Conservation (phyloP, 176 grass and related monocot genomes). For the Hordeum marinum region DNA sequence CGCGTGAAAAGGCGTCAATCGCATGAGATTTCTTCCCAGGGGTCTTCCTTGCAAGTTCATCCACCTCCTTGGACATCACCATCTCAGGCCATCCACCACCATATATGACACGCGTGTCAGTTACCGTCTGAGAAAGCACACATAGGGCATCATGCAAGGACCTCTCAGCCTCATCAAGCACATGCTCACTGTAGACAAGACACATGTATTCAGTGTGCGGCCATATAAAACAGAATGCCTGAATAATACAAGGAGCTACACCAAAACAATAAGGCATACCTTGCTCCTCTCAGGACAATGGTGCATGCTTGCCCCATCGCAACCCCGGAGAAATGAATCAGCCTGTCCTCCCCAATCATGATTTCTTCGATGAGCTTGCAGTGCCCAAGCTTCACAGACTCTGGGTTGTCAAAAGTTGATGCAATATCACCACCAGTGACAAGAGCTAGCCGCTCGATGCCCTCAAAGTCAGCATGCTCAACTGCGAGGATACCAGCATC, state of each 20-base stretch:
- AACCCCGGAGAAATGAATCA: conserved; percentile 90
- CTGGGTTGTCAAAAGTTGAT: conserved; percentile 95
- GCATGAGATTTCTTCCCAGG: conserved; percentile 94
- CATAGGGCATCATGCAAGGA: conserved; percentile 94
- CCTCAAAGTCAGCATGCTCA: conserved; percentile 98
- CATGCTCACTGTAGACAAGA: conserved; percentile 66
- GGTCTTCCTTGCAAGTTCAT: conserved; percentile 81
- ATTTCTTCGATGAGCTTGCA: conserved; percentile 98
- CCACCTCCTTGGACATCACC: conserved; percentile 91
- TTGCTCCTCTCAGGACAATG: conserved; percentile 90
- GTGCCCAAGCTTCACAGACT: conserved; percentile 90
- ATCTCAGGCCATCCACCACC: conserved; percentile 99
- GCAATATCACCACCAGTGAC: conserved; percentile 97
- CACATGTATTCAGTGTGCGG: neutral
- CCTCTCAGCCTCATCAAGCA: conserved; percentile 94
- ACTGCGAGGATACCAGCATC: conserved; percentile 90
- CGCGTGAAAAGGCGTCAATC: conserved; percentile 78
- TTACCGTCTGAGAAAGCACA: conserved; percentile 89
- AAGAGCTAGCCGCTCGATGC: conserved; percentile 84
- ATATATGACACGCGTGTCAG: conserved; percentile 71
- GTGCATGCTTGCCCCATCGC: conserved; percentile 94
- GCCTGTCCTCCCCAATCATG: conserved; percentile 95
- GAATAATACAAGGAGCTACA: neutral
- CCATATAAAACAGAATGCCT: neutral
- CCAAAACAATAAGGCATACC: conserved; percentile 32